Percentiles rank a stretch among this genome's conserved stretches.
These are phyloP conservation scores for Candida xiaguanensis DNA, from an alignment of 805 yeast genomes.

Conservation along the genomic window DNA sequence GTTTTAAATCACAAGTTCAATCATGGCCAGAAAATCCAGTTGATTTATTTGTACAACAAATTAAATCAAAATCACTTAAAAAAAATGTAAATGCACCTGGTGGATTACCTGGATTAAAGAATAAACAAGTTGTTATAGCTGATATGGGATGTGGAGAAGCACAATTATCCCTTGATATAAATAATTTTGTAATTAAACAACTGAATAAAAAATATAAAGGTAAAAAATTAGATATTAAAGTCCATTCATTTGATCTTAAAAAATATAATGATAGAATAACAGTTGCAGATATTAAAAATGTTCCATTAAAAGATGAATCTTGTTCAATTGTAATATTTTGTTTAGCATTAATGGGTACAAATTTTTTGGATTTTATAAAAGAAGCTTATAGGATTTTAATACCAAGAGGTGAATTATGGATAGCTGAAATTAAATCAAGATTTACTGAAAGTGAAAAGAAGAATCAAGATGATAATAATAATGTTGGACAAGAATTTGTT, in stretches of 20 bases:
- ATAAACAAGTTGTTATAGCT: constrained; percentile 68
- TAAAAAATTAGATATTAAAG: constrained; percentile 47
- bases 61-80: constrained; percentile 49
- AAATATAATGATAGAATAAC: constrained; percentile 86
- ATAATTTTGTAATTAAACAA: constrained; percentile 38
- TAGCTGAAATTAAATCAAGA: constrained; percentile 93
- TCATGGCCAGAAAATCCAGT: constrained; percentile 99
- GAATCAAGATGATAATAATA: constrained; percentile 28
- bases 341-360: constrained; percentile 95
- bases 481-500: constrained; percentile 73
- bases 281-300: constrained; percentile 93
- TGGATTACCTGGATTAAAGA: constrained; percentile 76
- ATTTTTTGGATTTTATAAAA: constrained; percentile 82
- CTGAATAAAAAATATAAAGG: constrained; percentile 26
- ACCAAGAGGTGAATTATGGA: constrained; percentile 95
- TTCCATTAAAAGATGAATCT: constrained; percentile 76
- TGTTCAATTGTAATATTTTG: constrained; percentile 91
- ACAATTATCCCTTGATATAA: constrained; percentile 67
- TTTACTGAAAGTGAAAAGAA: constrained; percentile 54
- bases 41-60: constrained; percentile 75
- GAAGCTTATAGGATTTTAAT: constrained; percentile 87
- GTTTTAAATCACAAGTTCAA: constrained; percentile 91
- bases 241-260: constrained; percentile 89
- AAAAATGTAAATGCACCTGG: constrained; percentile 92
- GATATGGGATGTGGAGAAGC: constrained; percentile 99